These are phyloP conservation scores for Diplogelasinospora grovesii DNA, from an alignment of 495 filamentous ascomycete genomes.

Conservation along the genomic window DNA sequence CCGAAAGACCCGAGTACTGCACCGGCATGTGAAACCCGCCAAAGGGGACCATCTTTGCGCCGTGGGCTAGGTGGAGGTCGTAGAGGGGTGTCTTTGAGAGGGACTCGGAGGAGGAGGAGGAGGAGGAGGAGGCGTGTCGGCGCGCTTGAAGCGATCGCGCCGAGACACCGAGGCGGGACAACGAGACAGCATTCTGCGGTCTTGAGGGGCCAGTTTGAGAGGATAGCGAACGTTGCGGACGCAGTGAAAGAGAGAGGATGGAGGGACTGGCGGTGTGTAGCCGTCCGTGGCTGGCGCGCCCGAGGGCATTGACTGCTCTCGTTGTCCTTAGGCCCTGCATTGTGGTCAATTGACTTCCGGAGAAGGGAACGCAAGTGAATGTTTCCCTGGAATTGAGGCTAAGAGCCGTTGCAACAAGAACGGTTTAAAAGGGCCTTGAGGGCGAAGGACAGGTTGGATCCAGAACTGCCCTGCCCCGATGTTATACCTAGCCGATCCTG, in stretches of 20 bases:
- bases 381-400: too few relatives aligned
- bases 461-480: too few relatives aligned
- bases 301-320: constrained; percentile 12
- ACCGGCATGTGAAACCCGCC: constrained; percentile 92
- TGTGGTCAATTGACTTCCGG: constrained; percentile 7
- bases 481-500: too few relatives aligned
- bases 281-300: constrained; percentile 8
- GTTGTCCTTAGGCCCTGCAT: constrained; percentile 20
- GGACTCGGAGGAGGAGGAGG: constrained; percentile 25
- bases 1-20: constrained; percentile 67
- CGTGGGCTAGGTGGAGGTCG: constrained; percentile 70
- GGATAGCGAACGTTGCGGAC: not conserved
- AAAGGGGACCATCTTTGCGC: constrained; percentile 95
- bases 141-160: not conserved
- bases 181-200: not conserved
- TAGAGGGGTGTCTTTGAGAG: constrained; percentile 72
- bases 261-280: constrained; percentile 8
- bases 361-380: too few relatives aligned
- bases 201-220: not conserved
- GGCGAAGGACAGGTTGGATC: too few relatives aligned
- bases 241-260: not conserved
- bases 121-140: constrained; percentile 7
- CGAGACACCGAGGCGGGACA: not conserved
- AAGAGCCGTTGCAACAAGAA: too few relatives aligned
- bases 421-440: too few relatives aligned